Conservation (phyloP, 2,329 filamentous ascomycete genomes). For the Tolypocladium cylindrosporum region DNA sequence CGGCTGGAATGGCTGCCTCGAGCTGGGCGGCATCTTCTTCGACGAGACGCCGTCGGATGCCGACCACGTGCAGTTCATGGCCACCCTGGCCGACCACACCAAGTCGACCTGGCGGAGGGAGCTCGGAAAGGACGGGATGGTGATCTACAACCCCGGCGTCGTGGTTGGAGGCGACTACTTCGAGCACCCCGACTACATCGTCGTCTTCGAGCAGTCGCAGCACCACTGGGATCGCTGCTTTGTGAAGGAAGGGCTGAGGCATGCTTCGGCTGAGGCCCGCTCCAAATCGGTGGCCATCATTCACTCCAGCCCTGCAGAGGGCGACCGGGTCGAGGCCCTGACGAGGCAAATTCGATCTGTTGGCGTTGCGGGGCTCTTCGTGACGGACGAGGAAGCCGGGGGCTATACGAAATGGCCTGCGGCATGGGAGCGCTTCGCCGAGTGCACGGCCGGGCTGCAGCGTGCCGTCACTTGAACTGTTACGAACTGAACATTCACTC, state of each 20-base stretch:
- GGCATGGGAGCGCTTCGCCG: slow-evolving; percentile 6
- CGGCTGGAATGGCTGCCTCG: slow-evolving; percentile 28
- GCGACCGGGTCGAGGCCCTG: background rate
- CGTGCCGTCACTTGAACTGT: background rate
- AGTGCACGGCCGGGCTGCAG: slow-evolving; percentile 1
- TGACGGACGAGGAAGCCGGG: slow-evolving; percentile 10
- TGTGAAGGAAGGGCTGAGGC: background rate
- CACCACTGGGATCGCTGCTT: slow-evolving; percentile 7
- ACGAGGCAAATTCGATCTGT: background rate
- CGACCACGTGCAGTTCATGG: slow-evolving; percentile 11
- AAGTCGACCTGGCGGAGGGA: slow-evolving; percentile 5
- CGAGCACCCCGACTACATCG: slow-evolving; percentile 29
- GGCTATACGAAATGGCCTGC: slow-evolving; percentile 11
- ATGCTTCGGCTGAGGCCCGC: background rate
- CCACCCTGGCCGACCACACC: slow-evolving; percentile 14
- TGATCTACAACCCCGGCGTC: slow-evolving; percentile 35
- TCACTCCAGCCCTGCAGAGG: slow-evolving; percentile 1
- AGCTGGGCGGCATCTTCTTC: slow-evolving; percentile 36
- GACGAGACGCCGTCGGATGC: slow-evolving; percentile 30
- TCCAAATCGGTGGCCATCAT: slow-evolving; percentile 9
- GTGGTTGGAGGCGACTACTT: slow-evolving; percentile 29
- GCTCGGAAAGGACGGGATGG: slow-evolving; percentile 3
- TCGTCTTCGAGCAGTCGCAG: slow-evolving; percentile 29
- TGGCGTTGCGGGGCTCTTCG: slow-evolving; percentile 7
- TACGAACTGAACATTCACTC: background rate